Percentiles rank a stretch among this genome's conserved stretches.
Conservation (phyloP, 78 protist genomes). For the Emiliania huxleyi region DNA sequence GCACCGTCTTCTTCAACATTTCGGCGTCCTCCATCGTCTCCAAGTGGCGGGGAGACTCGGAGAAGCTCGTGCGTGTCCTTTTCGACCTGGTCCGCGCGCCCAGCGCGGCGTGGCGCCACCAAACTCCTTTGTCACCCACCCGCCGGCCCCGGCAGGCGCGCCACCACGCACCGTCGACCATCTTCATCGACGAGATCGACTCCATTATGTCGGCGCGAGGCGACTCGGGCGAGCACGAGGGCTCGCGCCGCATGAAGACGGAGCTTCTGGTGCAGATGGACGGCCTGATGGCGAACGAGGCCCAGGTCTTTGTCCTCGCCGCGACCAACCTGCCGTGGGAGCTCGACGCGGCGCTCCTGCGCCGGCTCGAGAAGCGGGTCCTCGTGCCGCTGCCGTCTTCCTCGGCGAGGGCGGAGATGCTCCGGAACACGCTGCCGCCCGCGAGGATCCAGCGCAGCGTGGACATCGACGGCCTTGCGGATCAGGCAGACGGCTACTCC, state of each 20-base stretch:
- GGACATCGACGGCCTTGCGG: not conserved
- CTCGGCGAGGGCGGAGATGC: not conserved
- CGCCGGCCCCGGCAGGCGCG: not conserved
- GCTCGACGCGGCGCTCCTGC: constrained; percentile 49
- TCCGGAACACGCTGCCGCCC: not conserved
- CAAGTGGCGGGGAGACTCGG: constrained; percentile 92
- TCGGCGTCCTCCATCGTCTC: constrained; percentile 84
- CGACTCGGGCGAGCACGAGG: constrained; percentile 77
- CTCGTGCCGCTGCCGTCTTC: constrained; percentile 57
- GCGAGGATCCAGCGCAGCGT: not conserved
- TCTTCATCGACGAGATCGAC: constrained; percentile 88
- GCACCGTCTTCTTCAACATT: constrained; percentile 90
- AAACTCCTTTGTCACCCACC: no score
- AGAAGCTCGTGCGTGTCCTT: constrained; percentile 72
- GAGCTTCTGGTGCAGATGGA: constrained; percentile 83
- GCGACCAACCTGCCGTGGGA: constrained; percentile 84
- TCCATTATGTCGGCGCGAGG: constrained; percentile 63
- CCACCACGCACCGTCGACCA: constrained; percentile 69
- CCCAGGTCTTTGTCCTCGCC: constrained; percentile 57
- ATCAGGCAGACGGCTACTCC: constrained; percentile 35
- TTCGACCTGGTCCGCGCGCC: constrained; percentile 42
- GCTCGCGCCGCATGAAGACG: constrained; percentile 75
- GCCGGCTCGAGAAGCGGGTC: constrained; percentile 57
- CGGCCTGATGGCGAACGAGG: constrained; percentile 18
- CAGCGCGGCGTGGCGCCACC: not conserved